phyloP scores from a whole-genome alignment of 1,284 basidiomycete species.

The Pholiota adiposa region DNA sequence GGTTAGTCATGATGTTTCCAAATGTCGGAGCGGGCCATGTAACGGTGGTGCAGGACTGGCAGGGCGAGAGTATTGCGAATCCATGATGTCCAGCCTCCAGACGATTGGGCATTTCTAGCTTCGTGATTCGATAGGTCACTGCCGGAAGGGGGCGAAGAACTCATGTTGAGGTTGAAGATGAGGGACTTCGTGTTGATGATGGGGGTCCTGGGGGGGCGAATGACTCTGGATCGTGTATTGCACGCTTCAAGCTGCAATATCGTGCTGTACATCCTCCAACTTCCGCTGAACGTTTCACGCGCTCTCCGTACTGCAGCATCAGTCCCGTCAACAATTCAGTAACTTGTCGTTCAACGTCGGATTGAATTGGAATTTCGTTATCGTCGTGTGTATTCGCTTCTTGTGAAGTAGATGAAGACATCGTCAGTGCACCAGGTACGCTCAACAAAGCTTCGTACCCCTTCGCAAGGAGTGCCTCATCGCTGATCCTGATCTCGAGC shows the following conservation, averaged over 20 bases:
- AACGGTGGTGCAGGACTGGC: conserved; percentile 38
- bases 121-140: conserved; percentile 8
- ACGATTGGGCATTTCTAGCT: background rate
- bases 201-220: conserved; percentile 13
- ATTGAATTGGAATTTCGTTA: conserved; percentile 22
- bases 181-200: background rate
- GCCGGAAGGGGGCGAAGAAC: conserved; percentile 4
- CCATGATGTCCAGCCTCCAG: conserved; percentile 60
- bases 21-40: conserved; percentile 49
- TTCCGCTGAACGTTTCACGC: conserved; percentile 57
- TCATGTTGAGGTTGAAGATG: conserved; percentile 14
- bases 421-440: conserved; percentile 53
- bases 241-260: conserved; percentile 71
- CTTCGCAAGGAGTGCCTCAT: conserved; percentile 71
- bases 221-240: conserved; percentile 49
- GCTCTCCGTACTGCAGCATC: conserved; percentile 55
- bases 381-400: conserved; percentile 9
- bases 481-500: conserved; percentile 81
- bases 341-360: conserved; percentile 57
- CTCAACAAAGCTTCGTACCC: conserved; percentile 77
- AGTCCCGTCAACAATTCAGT: conserved; percentile 63
- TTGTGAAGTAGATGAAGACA: background rate
- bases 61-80: conserved; percentile 44
- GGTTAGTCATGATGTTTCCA: conserved; percentile 69
- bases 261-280: conserved; percentile 79